Base-by-base conservation (phyloP, 2,329 filamentous ascomycete species). In the Pseudogymnoascus sp. region DNA sequence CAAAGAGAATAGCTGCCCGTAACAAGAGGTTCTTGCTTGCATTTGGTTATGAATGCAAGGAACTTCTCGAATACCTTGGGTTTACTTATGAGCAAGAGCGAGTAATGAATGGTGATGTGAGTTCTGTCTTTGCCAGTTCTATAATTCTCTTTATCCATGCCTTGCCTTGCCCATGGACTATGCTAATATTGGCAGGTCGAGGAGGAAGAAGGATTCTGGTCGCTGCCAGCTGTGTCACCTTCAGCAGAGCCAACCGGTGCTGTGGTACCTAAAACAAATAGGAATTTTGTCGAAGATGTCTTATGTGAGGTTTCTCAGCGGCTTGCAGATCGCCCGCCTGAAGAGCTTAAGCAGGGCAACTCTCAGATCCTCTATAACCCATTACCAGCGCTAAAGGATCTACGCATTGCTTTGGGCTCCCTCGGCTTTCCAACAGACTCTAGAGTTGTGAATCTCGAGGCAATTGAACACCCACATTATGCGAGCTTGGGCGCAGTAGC, bases 11-110 rank as follows among this genome's bases (percentile, higher is more conserved):
- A 66, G 80, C 81, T 4, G 74, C 79, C 6, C 72, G 79, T 14
- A 89, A 89, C 68, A 85, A 86, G 69, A 81, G 82, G 61, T 89
- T 87, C 65, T 76, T 83, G 67, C 77, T 83, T 63, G 81, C 81
- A 1, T 87, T 88, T 70, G 86, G 84, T 8, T 74, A 79, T 41
- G 83, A 86, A 57, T 89, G 85, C 69, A 77, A 79, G 65, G 74
- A 77, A 9, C 70, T 89, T 28, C 74, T 89, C 16, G 74, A 79
- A 61, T 80, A 78, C 50, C 69, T 88, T 35, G 84, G 81, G 1
- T 89, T 89, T 67, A 74, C 68, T 25, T 73, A 72, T 47, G 64
- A 68, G 14, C 67, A 72, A 14, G 74, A 73, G 6, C 69, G 70
- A 5, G 66, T 64, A 3, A 33, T 59, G 2, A 63, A 69, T 4